A percentile compares a stretch with the other conserved stretches of the same genome.
These are phyloP conservation scores for Exophiala mesophila DNA, from an alignment of 2,329 filamentous ascomycete genomes.

Conservation along the genomic window DNA sequence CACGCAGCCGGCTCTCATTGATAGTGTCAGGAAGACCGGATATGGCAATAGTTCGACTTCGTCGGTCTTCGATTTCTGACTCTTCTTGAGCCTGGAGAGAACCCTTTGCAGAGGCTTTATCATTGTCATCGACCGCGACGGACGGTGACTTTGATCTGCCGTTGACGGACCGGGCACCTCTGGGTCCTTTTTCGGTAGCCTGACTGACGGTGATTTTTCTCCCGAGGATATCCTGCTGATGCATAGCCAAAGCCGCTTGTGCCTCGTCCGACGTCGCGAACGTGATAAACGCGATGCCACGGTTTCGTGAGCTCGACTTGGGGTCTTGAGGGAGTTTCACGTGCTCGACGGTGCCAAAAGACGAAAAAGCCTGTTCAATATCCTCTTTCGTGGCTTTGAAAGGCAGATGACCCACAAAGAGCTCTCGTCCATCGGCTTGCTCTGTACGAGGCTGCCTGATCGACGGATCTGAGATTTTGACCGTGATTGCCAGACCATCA, in stretches of 20 bases:
- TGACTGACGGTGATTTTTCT: constrained; percentile 64
- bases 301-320: constrained; percentile 55
- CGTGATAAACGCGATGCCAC: constrained; percentile 75
- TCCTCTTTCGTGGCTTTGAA: constrained; percentile 61
- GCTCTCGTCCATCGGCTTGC: constrained; percentile 80
- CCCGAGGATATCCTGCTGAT: constrained; percentile 65
- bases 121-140: not conserved
- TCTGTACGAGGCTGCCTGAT: constrained; percentile 74
- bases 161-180: constrained; percentile 33
- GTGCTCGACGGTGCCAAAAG: constrained; percentile 69
- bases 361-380: constrained; percentile 64
- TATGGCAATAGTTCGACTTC: constrained; percentile 70
- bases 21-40: constrained; percentile 88
- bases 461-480: constrained; percentile 77
- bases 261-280: constrained; percentile 52
- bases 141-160: constrained; percentile 19
- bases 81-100: constrained; percentile 27
- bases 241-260: constrained; percentile 58
- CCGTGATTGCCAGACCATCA: constrained; percentile 65
- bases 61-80: constrained; percentile 39
- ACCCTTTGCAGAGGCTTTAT: constrained; percentile 12
- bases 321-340: constrained; percentile 67
- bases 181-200: constrained; percentile 35
- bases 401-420: constrained; percentile 70
- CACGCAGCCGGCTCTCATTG: constrained; percentile 75